Conservation (phyloP, 2,329 filamentous ascomycete species). For the Botrytis byssoidea region DNA sequence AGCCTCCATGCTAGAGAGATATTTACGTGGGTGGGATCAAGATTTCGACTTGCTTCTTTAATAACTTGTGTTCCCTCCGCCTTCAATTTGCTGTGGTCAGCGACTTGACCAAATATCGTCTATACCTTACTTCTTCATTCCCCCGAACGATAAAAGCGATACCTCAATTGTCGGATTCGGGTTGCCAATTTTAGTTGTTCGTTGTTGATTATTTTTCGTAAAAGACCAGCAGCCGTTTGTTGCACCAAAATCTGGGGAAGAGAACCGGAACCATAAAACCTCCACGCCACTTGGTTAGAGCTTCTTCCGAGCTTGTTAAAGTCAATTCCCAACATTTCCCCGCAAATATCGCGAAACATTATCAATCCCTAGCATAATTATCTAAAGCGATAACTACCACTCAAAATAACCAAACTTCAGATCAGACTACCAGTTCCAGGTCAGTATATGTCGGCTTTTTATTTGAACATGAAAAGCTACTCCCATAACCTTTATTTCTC, state of each 20-base stretch:
- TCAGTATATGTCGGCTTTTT: background rate
- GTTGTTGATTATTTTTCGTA: background rate
- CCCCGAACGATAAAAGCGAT: background rate
- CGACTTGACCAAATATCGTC: background rate
- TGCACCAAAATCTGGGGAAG: slow-evolving; percentile 2
- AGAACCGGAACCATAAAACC: background rate
- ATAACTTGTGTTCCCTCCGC: background rate
- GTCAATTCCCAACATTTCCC: background rate
- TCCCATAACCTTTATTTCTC: background rate
- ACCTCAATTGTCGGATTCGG: background rate
- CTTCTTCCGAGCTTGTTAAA: background rate
- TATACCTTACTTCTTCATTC: background rate
- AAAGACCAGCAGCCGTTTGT: background rate
- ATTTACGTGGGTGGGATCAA: background rate
- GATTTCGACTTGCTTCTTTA: background rate
- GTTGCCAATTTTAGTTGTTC: background rate
- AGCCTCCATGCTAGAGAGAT: background rate
- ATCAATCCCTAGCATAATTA: background rate
- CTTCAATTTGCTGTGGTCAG: background rate
- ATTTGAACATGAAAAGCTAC: background rate
- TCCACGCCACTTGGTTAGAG: background rate
- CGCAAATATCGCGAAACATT: background rate
- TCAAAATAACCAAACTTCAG: background rate
- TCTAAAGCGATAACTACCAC: background rate
- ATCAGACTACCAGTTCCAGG: background rate